phyloP scores from a whole-genome alignment of 2,329 filamentous ascomycete species.

The Stagonosporopsis vannaccii region DNA sequence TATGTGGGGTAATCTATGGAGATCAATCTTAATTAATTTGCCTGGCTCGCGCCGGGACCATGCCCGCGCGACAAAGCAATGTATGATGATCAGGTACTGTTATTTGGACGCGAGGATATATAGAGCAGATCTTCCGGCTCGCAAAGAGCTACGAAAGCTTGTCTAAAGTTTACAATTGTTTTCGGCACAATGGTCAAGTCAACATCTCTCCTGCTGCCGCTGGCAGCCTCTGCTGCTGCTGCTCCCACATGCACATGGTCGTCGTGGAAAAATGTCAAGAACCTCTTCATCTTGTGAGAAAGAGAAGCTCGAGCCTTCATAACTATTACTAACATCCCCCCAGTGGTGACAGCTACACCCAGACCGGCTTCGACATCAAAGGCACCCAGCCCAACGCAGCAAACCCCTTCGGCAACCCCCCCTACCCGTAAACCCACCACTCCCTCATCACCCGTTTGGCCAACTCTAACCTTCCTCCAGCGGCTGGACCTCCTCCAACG shows the following conservation, averaged over 20 bases:
- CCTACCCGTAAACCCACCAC: constrained; percentile 51
- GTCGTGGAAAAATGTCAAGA: constrained; percentile 43
- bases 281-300: constrained; percentile 45
- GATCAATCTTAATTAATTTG: constrained; percentile 39
- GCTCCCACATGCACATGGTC: constrained; percentile 38
- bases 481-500: constrained; percentile 51
- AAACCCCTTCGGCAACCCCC: constrained; percentile 69
- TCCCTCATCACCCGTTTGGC: background rate
- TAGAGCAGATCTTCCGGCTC: constrained; percentile 9
- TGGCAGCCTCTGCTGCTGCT: constrained; percentile 31
- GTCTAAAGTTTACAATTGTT: background rate
- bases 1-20: constrained; percentile 29
- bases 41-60: constrained; percentile 29
- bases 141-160: background rate
- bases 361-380: constrained; percentile 64
- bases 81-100: constrained; percentile 19
- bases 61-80: constrained; percentile 23
- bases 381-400: constrained; percentile 59
- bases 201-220: constrained; percentile 28
- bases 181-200: constrained; percentile 32
- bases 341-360: constrained; percentile 67
- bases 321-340: constrained; percentile 3
- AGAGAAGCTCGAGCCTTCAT: too few relatives aligned
- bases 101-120: constrained; percentile 17
- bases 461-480: constrained; percentile 19